Evolutionary conservation across 1,139 yeast species (phyloP).

Genomic region (Candida mesenterica): DNA sequence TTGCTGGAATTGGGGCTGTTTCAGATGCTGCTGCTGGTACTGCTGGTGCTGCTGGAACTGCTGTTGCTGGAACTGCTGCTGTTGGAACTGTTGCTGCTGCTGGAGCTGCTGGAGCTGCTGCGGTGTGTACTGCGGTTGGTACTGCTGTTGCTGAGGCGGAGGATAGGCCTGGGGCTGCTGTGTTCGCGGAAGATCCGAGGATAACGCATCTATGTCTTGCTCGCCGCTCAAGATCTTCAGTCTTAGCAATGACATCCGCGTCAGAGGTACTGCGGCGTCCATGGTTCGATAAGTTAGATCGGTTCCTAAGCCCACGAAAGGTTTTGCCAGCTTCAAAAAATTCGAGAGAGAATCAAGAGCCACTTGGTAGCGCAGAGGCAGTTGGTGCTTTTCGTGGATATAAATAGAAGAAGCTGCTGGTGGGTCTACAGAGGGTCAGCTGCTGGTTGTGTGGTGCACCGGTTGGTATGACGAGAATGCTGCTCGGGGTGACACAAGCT

Average conservation of each 20-base stretch:
- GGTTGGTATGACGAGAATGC: too few species aligned
- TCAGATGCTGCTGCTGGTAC: not conserved
- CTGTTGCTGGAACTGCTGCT: conserved; percentile 4
- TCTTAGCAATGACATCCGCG: conserved; percentile 21
- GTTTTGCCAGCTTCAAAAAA: too few species aligned
- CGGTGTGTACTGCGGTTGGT: conserved; percentile 11
- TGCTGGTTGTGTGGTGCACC: too few species aligned
- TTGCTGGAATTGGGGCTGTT: conserved; percentile 3
- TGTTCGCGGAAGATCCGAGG: conserved; percentile 14
- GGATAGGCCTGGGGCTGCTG: conserved; percentile 9
- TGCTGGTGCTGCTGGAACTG: not conserved
- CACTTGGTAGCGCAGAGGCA: too few species aligned
- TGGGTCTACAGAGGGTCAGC: too few species aligned
- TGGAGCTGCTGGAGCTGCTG: not conserved
- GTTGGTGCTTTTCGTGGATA: too few species aligned
- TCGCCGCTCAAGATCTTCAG: conserved; percentile 36
- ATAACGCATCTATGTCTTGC: conserved; percentile 24
- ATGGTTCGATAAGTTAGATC: conserved; percentile 6
- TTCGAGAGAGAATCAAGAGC: too few species aligned
- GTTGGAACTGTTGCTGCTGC: conserved; percentile 3
- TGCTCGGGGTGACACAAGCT: too few species aligned
- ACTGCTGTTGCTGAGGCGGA: conserved; percentile 11
- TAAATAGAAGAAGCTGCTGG: too few species aligned
- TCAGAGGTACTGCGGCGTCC: conserved; percentile 20
- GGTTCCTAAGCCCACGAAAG: too few species aligned